These are phyloP conservation scores for Lasiosphaeriaceae sp. DNA, from an alignment of 495 filamentous ascomycete genomes.

Conservation along the genomic window DNA sequence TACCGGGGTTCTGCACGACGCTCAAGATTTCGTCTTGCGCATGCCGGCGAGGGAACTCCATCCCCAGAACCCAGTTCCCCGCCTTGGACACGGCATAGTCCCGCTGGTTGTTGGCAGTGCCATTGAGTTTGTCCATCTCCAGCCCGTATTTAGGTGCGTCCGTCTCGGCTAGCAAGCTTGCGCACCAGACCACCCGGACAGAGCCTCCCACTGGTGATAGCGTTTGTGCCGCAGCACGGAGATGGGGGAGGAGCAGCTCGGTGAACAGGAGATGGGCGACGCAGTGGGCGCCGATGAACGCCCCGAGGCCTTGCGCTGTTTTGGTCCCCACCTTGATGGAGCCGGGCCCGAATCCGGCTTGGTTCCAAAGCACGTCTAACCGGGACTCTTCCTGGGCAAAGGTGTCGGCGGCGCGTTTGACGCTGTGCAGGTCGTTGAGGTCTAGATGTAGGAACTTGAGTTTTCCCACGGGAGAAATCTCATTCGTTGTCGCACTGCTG, in stretches of 20 bases:
- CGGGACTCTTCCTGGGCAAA: slow-evolving; percentile 18
- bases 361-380: slow-evolving; percentile 26
- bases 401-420: slow-evolving; percentile 10
- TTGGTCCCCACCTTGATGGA: slow-evolving; percentile 15
- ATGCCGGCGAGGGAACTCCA: slow-evolving; percentile 34
- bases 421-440: slow-evolving; percentile 16
- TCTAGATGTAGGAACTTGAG: slow-evolving; percentile 26
- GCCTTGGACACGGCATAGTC: slow-evolving; percentile 41
- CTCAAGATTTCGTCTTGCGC: slow-evolving; percentile 32
- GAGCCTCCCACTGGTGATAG: slow-evolving; percentile 17
- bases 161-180: no score
- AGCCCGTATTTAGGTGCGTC: slow-evolving; percentile 7
- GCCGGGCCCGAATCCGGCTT: slow-evolving; percentile 33
- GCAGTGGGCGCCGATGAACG: slow-evolving; percentile 34
- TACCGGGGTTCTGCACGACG: slow-evolving; percentile 40
- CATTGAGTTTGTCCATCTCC: slow-evolving; percentile 26
- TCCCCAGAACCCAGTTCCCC: slow-evolving; percentile 37
- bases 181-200: slow-evolving; percentile 45
- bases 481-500: no score
- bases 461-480: background rate
- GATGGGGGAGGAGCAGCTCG: slow-evolving; percentile 39
- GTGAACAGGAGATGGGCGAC: slow-evolving; percentile 22
- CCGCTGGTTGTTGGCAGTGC: background rate
- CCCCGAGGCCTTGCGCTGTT: slow-evolving; percentile 34
- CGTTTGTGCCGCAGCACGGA: slow-evolving; percentile 35